Evolutionary conservation across 2,329 filamentous ascomycete genomes (phyloP), one percentile per base, ranked within the genome.

Genomic region (Pochonia chlamydosporia): DNA sequence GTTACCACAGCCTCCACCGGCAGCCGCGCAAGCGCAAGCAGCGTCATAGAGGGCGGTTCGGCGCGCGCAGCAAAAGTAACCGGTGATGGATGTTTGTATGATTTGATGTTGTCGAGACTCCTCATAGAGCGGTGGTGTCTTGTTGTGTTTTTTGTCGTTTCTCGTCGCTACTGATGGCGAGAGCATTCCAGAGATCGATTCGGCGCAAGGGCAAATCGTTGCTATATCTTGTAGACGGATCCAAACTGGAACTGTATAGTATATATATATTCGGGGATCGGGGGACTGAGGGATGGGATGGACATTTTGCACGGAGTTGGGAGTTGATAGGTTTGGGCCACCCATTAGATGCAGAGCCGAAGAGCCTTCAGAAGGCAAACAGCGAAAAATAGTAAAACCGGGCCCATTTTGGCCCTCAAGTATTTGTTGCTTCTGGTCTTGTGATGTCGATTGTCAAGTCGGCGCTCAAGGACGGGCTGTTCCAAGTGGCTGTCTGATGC

Each of bases 281-380:
- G 26, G 26, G 45, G 46, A 20, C 43, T 47, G 40, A 24, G 42
- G 52, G 41, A 31, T 40, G 44, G 58, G 54, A 52, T 52, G 47
- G 44, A 50, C 53, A 58, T 60, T 63, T 64, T 65, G 64, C 64
- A 57, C 48, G 64, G 64, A 67, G 64, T 67, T 63, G 57, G 59
- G 62, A 59, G 59, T 63, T 53, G 52, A 30, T 48, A 48, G 53
- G 48, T 54, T 44, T 54, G 35, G 35, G 35, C 18, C 35, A 39
- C 16, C 35, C 35, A 18, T 40, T 44, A 41, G 44, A 49, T 18
- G 39, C 33, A 46, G 39, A 39, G 7, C 35, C 35, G 14, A 46
- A 28, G 47, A 56, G 56, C 52, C 55, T 51, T 44, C 39, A 44
- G 16, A 36, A 33, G 51, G 55, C 50, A 52, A 35, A 30, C 48